Evolutionary conservation across 495 filamentous ascomycete genomes (phyloP).

Genomic region (Aspergillus haitiensis): DNA sequence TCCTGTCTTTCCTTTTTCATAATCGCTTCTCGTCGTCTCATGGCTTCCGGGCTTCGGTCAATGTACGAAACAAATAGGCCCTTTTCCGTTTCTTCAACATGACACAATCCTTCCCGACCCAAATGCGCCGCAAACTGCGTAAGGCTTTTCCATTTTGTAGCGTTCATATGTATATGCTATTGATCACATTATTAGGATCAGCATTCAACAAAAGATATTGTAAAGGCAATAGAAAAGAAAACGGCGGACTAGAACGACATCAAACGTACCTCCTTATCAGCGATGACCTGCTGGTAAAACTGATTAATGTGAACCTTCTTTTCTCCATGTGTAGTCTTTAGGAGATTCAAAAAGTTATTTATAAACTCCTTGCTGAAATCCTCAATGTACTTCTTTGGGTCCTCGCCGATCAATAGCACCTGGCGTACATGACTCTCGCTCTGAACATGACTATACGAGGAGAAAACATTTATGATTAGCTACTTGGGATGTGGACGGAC

Average conservation of each 20-base stretch:
- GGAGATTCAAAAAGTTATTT: constrained; percentile 70
- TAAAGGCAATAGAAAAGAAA: neutral
- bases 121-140: constrained; percentile 87
- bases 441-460: constrained; percentile 58
- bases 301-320: constrained; percentile 83
- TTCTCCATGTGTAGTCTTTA: constrained; percentile 79
- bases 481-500: no score
- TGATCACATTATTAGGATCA: constrained; percentile 9
- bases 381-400: constrained; percentile 75
- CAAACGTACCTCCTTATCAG: constrained; percentile 36
- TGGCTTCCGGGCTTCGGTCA: constrained; percentile 81
- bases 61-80: constrained; percentile 84
- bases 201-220: neutral
- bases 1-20: constrained; percentile 81
- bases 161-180: constrained; percentile 91
- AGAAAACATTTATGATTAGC: neutral
- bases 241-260: neutral
- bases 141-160: constrained; percentile 79
- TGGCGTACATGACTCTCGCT: constrained; percentile 82
- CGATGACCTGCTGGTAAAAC: constrained; percentile 81
- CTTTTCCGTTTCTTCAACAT: constrained; percentile 87
- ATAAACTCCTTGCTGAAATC: constrained; percentile 76
- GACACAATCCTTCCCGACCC: constrained; percentile 78
- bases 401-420: constrained; percentile 81
- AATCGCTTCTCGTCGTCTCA: constrained; percentile 75